These are phyloP conservation scores for Vickermania ingenoplastis DNA, from an alignment of 208 protist species.

Conservation along the genomic window DNA sequence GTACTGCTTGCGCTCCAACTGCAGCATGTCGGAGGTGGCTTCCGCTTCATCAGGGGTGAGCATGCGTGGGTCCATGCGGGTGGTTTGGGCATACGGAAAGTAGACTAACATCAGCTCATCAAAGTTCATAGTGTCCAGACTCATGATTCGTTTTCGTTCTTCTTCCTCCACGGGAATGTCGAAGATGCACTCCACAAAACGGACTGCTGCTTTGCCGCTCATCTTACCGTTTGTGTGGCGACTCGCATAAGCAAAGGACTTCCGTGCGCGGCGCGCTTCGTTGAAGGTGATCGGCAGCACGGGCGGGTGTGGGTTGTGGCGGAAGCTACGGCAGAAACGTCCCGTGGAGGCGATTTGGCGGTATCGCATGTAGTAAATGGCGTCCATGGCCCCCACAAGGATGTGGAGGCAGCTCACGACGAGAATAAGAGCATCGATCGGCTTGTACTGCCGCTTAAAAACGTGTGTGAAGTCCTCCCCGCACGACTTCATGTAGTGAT, in stretches of 20 bases:
- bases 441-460: constrained; percentile 14
- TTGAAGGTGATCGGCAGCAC: constrained; percentile 27
- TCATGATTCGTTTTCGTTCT: constrained; percentile 7
- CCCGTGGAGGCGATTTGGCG: constrained; percentile 18
- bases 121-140: constrained; percentile 19
- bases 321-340: constrained; percentile 25
- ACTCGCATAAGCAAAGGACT: constrained; percentile 20
- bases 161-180: constrained; percentile 17
- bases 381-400: constrained; percentile 15
- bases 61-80: constrained; percentile 21
- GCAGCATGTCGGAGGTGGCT: constrained; percentile 8
- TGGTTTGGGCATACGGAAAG: constrained; percentile 27
- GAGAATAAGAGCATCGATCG: constrained; percentile 14
- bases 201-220: constrained; percentile 6
- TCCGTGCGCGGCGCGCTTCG: constrained; percentile 13
- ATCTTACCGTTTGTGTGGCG: constrained; percentile 8
- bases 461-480: constrained; percentile 16
- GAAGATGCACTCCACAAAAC: constrained; percentile 40
- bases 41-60: constrained; percentile 16
- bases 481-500: constrained; percentile 31
- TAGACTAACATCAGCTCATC: constrained; percentile 41
- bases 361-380: constrained; percentile 29
- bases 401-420: constrained; percentile 21
- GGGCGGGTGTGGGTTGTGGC: constrained; percentile 20
- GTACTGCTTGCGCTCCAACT: constrained; percentile 18